A percentile compares a stretch with the other conserved stretches of the same genome.
Evolutionary conservation across 768 basidiomycete species (phyloP).

Genomic region (Sporobolomyces pararoseus): DNA sequence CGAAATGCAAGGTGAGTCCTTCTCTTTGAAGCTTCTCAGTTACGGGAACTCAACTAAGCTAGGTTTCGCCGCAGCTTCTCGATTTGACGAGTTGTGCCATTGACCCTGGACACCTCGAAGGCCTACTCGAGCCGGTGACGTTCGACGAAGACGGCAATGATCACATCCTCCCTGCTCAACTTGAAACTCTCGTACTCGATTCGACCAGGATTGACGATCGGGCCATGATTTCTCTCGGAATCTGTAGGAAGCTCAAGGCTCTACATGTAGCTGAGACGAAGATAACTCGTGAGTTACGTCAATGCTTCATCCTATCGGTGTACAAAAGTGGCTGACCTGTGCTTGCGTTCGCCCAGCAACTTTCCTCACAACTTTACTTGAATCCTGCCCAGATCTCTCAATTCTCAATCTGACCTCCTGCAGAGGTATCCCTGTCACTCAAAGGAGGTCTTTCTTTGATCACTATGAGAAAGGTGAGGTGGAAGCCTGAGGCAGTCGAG

Average conservation of each 20-base stretch:
- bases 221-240: conserved; percentile 15
- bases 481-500: not conserved
- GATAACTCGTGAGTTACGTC: conserved; percentile 30
- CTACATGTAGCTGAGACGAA: conserved; percentile 43
- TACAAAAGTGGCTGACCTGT: too few species aligned
- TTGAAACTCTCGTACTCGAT: conserved; percentile 41
- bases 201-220: conserved; percentile 35
- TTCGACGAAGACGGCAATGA: conserved; percentile 9
- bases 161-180: conserved; percentile 9
- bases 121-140: conserved; percentile 15
- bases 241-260: conserved; percentile 30
- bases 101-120: conserved; percentile 33
- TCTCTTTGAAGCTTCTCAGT: too few species aligned
- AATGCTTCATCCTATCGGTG: too few species aligned
- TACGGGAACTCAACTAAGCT: too few species aligned
- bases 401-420: conserved; percentile 43
- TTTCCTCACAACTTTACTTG: conserved; percentile 37
- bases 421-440: conserved; percentile 41
- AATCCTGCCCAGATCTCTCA: conserved; percentile 35
- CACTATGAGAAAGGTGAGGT: conserved; percentile 40
- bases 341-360: conserved; percentile 14
- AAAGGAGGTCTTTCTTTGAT: conserved; percentile 43
- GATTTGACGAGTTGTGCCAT: conserved; percentile 27
- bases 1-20: conserved; percentile 25
- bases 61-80: conserved; percentile 21